phyloP scores from a whole-genome alignment of 371 early-diverging fungal species.

The Mortierella sp. region DNA sequence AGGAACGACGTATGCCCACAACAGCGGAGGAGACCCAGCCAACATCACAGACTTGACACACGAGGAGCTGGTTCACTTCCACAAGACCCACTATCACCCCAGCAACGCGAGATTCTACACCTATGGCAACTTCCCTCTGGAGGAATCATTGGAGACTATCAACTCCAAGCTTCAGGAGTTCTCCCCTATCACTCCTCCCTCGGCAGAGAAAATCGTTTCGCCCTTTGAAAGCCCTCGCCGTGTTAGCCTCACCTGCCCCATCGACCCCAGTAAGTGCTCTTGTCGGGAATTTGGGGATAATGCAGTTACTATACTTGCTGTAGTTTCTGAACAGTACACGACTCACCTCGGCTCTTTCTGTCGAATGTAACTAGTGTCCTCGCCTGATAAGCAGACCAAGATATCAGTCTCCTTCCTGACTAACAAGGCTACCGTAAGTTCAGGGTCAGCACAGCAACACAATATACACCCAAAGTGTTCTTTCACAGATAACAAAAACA shows the following conservation, averaged over 20 bases:
- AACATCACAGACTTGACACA: conserved; percentile 90
- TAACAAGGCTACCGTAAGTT: conserved; percentile 80
- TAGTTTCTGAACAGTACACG: neutral
- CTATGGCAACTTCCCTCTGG: conserved; percentile 89
- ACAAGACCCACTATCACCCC: conserved; percentile 89
- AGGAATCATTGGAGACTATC: conserved; percentile 79
- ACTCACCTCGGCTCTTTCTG: neutral
- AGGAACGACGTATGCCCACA: conserved; percentile 84
- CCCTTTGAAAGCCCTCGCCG: conserved; percentile 66
- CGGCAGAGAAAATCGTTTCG: conserved; percentile 62
- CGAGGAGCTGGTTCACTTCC: conserved; percentile 86
- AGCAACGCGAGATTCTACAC: conserved; percentile 91
- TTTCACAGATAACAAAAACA: too few relatives aligned
- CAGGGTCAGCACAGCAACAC: too few relatives aligned
- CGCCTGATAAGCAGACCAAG: conserved; percentile 84
- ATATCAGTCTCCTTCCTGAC: conserved; percentile 83
- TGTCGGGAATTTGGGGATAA: too few relatives aligned
- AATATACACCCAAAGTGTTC: too few relatives aligned
- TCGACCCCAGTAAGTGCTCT: conserved; percentile 78
- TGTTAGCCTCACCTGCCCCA: conserved; percentile 72
- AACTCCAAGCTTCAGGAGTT: conserved; percentile 66
- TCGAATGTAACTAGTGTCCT: conserved; percentile 67
- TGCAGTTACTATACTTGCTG: neutral
- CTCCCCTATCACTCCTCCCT: conserved; percentile 37
- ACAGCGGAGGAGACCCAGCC: conserved; percentile 95